A percentile compares a stretch with the other conserved stretches of the same genome.
Evolutionary conservation across 2,329 filamentous ascomycete genomes (phyloP).

Genomic region (Talaromyces albobiverticillius): DNA sequence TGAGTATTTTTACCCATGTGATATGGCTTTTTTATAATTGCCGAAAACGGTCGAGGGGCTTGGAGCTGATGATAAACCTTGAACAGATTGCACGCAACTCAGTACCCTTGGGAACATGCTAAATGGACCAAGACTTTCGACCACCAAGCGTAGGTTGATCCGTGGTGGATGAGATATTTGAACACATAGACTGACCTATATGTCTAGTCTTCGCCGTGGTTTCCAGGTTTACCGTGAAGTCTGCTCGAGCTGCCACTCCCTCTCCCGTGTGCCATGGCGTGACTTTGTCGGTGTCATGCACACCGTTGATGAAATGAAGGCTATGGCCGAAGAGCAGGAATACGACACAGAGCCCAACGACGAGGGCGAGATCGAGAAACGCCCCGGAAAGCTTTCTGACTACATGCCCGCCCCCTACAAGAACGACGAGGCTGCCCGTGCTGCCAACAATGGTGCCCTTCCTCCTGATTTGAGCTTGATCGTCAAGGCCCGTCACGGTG

Average conservation of each 20-base stretch:
- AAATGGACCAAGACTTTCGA: conserved; percentile 95
- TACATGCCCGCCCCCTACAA: conserved; percentile 95
- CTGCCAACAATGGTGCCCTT: conserved; percentile 96
- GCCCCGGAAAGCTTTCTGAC: conserved; percentile 96
- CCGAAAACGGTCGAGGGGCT: neutral
- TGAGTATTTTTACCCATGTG: conserved; percentile 56
- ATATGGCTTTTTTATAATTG: neutral
- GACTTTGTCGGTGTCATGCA: conserved; percentile 83
- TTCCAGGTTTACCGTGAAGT: conserved; percentile 99
- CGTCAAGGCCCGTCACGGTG: conserved; percentile 94
- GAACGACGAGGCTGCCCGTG: conserved; percentile 97
- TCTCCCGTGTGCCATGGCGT: conserved; percentile 91
- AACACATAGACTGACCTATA: conserved; percentile 15
- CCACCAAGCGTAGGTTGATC: conserved; percentile 77
- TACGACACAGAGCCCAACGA: conserved; percentile 98
- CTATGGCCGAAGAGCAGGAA: conserved; percentile 94
- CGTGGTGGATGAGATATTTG: neutral
- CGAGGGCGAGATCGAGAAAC: conserved; percentile 96
- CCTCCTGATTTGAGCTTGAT: conserved; percentile 97
- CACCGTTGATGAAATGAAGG: conserved; percentile 98
- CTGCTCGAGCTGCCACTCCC: conserved; percentile 95
- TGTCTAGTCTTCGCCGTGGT: conserved; percentile 82
- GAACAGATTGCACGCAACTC: conserved; percentile 78
- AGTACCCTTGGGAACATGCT: conserved; percentile 94
- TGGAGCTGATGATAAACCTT: conserved; percentile 20